Percentiles rank a stretch among this genome's conserved stretches.
phyloP scores from a whole-genome alignment of 2,329 filamentous ascomycete species.

The Exserohilum turcica region DNA sequence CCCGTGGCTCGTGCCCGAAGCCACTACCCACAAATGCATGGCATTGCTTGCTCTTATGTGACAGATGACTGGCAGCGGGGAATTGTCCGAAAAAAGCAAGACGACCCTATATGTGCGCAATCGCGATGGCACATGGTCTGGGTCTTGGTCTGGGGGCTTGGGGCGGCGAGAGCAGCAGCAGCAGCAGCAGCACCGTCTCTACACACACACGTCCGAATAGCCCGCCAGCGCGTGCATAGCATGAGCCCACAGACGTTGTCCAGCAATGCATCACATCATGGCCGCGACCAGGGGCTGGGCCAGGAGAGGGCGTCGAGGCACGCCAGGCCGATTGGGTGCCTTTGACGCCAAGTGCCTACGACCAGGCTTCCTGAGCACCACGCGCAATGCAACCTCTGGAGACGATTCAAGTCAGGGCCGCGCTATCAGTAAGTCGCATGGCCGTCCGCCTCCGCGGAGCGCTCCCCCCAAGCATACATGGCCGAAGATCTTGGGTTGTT shows the following conservation, averaged over 20 bases:
- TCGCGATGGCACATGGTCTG: not conserved
- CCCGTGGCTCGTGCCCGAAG: not conserved
- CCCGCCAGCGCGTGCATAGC: not conserved
- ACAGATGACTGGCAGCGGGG: not conserved
- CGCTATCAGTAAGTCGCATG: not conserved
- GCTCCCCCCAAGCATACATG: not conserved
- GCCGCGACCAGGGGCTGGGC: not conserved
- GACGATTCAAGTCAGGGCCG: not conserved
- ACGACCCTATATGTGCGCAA: not conserved
- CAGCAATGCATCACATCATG: not conserved
- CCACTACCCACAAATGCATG: not conserved
- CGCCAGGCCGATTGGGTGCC: not conserved
- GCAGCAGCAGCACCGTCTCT: too few species aligned
- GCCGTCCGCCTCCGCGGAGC: not conserved
- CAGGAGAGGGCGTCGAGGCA: not conserved
- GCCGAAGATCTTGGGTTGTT: not conserved
- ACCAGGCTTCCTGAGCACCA: not conserved
- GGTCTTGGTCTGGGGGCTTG: too few species aligned
- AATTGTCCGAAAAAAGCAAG: slow-evolving; percentile 1
- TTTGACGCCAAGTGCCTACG: not conserved
- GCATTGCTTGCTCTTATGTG: not conserved
- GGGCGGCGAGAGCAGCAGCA: too few species aligned
- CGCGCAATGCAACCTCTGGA: not conserved
- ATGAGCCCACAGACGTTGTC: not conserved
- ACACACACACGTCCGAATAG: not conserved